Conservation (phyloP, 2,329 filamentous ascomycete genomes). For the Aspergillus flavus region DNA sequence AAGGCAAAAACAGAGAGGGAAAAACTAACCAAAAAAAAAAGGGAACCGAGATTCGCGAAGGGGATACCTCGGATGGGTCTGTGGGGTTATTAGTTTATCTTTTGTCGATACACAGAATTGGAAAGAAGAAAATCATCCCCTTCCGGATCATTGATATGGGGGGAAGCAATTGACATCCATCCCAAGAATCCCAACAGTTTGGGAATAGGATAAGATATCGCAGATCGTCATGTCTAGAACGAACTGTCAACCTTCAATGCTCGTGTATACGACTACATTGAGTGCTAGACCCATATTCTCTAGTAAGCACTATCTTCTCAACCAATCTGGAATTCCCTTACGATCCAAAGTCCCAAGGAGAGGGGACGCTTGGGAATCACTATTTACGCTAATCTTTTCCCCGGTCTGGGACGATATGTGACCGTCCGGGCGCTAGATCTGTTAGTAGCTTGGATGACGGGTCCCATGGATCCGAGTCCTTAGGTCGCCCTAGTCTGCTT, state of each 20-base stretch:
- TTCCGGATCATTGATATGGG: not conserved
- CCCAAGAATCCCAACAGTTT: not conserved
- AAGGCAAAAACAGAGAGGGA: not conserved
- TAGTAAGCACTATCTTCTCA: not conserved
- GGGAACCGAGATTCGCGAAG: not conserved
- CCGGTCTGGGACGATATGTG: slow-evolving; percentile 10
- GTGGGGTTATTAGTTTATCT: not conserved
- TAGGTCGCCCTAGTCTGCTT: not conserved
- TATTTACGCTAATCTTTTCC: slow-evolving; percentile 9
- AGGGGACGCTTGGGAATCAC: slow-evolving; percentile 1
- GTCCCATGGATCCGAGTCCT: slow-evolving; percentile 7
- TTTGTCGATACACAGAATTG: not conserved
- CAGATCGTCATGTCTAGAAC: slow-evolving; percentile 1
- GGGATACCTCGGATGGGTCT: not conserved
- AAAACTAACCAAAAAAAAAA: not conserved
- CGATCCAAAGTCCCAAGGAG: not conserved
- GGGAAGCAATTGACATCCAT: not conserved
- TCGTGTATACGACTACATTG: not conserved
- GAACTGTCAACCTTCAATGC: not conserved
- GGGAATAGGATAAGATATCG: not conserved
- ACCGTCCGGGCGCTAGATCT: slow-evolving; percentile 17
- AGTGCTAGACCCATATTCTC: not conserved
- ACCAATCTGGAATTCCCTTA: not conserved
- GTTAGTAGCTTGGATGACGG: slow-evolving; percentile 12
- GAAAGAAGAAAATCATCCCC: no score